Conservation (phyloP, 176 grass and related monocot species). For the Hordeum marinum region DNA sequence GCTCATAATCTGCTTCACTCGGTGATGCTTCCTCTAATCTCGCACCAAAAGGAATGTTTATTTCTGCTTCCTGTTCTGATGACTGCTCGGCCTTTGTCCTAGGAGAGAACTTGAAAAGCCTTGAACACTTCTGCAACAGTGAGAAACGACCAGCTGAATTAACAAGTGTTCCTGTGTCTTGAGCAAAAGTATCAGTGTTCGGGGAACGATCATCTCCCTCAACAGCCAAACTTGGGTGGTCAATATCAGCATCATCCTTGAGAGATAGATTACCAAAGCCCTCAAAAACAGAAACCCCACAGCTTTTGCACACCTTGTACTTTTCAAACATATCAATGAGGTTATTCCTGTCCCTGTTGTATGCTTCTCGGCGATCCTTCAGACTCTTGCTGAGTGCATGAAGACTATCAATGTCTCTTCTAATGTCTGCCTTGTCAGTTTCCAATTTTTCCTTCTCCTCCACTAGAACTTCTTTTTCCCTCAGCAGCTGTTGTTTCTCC, state of each 20-base stretch:
- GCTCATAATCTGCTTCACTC: conserved; percentile 54
- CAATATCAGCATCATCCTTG: conserved; percentile 35
- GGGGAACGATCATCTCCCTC: conserved; percentile 27
- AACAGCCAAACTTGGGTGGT: conserved; percentile 58
- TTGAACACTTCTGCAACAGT: conserved; percentile 76
- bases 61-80: conserved; percentile 42
- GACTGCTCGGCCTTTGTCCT: conserved; percentile 42
- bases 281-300: conserved; percentile 54
- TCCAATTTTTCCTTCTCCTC: conserved; percentile 62
- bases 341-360: conserved; percentile 51
- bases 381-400: conserved; percentile 54
- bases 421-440: conserved; percentile 70
- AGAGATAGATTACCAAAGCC: conserved; percentile 51
- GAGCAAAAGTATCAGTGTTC: conserved; percentile 36
- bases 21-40: conserved; percentile 70
- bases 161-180: conserved; percentile 29
- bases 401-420: conserved; percentile 74
- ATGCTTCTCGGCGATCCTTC: conserved; percentile 63
- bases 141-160: conserved; percentile 61
- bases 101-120: conserved; percentile 72
- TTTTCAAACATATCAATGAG: conserved; percentile 56
- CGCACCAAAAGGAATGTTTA: conserved; percentile 42
- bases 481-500: conserved; percentile 51
- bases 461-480: conserved; percentile 50
- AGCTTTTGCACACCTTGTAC: conserved; percentile 78